Evolutionary conservation across 1,284 basidiomycete genomes (phyloP), one percentile per base, ranked within the genome.

Genomic region (Cryptococcus floricola): DNA sequence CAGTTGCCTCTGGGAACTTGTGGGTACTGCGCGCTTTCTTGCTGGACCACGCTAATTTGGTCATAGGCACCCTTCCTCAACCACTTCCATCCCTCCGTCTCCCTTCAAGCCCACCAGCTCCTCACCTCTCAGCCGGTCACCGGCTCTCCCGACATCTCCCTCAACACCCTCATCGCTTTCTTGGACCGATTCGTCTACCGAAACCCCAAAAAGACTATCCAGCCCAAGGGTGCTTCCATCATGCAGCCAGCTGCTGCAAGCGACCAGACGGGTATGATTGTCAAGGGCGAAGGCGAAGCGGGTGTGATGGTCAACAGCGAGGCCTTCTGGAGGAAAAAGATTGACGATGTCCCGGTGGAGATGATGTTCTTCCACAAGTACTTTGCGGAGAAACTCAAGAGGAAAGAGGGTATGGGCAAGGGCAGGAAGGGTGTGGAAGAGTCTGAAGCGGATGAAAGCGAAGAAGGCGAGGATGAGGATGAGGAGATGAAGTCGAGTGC

Each of bases 101-200:
- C 89, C 0, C 84, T 96, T 1, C 90, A 96, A 65, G 88, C 93
- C 0, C 83, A 81, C 8, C 88, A 94, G 71, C 84, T 99, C 5
- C 81, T 98, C 47, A 71, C 80, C 2, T 84, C 83, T 4, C 81
- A 78, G 28, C 75, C 75, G 5, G 69, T 97, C 37, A 90, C 89
- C 0, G 87, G 89, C 18, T 87, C 84, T 8, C 83, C 91, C 0
- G 94, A 98, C 73, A 86, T 98, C 52, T 87, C 89, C 10, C 85
- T 93, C 56, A 93, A 97, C 80, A 95, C 93, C 0, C 84, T 98
- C 18, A 87, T 90, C 1, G 91, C 91, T 66, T 95, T 96, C 82
- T 81, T 95, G 37, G 92, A 95, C 69, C 80, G 84, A 27, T 87
- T 88, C 77, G 89, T 98, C 31, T 98, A 93, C 81, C 91, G 93